Percentiles rank a stretch among this genome's conserved stretches.
Conservation (phyloP, 345 rosid species). For the Isatis tinctoria region DNA sequence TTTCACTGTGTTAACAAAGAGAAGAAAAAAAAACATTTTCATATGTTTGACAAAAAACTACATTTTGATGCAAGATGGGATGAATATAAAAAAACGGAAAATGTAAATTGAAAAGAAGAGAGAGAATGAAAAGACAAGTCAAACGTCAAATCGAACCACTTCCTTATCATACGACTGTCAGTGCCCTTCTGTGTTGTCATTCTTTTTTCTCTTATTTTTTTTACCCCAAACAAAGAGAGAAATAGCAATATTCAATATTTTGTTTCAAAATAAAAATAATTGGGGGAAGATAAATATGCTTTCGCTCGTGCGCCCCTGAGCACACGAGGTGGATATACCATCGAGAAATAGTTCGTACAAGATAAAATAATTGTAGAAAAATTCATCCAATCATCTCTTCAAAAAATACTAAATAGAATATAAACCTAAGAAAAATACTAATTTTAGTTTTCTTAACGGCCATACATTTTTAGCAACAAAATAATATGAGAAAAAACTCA, state of each 20-base stretch:
- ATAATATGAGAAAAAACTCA: not conserved
- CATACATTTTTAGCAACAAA: not conserved
- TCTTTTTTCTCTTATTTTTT: slow-evolving; percentile 32
- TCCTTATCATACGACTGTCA: slow-evolving; percentile 97
- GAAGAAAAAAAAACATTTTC: not conserved
- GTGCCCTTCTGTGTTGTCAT: slow-evolving; percentile 83
- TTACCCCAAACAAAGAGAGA: slow-evolving; percentile 16
- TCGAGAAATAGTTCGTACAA: slow-evolving; percentile 19
- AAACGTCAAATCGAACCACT: slow-evolving; percentile 91
- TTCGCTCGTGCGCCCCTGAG: slow-evolving; percentile 27
- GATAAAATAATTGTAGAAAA: not conserved
- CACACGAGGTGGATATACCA: slow-evolving; percentile 20
- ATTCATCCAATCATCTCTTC: not conserved
- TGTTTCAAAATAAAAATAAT: not conserved
- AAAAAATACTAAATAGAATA: not conserved
- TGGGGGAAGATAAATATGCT: not conserved
- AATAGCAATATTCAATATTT: not conserved
- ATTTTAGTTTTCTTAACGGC: not conserved
- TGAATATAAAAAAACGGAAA: not conserved
- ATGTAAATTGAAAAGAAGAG: slow-evolving; percentile 7
- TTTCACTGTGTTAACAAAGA: not conserved
- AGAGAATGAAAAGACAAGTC: slow-evolving; percentile 85
- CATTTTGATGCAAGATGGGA: not conserved
- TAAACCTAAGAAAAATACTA: not conserved
- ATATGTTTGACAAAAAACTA: not conserved